phyloP scores from a whole-genome alignment of 768 basidiomycete genomes.

The Dioszegia hungarica region DNA sequence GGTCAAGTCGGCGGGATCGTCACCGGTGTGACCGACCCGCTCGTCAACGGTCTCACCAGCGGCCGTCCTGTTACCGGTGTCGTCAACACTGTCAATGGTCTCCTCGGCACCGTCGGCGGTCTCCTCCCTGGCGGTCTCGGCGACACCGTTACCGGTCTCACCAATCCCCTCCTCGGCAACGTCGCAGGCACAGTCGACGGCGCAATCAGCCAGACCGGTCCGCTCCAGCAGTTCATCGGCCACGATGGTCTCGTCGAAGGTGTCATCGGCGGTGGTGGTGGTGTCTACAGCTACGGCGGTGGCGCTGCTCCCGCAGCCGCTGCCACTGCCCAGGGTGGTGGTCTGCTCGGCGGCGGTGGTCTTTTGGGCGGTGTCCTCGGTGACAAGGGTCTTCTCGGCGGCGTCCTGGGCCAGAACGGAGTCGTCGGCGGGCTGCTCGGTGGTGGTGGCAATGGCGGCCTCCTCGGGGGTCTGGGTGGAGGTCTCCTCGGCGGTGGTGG shows the following conservation, averaged over 20 bases:
- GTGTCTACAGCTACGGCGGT: conserved; percentile 1
- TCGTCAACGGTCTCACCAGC: conserved; percentile 4
- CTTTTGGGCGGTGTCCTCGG: neutral
- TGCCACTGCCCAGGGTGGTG: neutral
- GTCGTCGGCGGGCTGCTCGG: conserved; percentile 14
- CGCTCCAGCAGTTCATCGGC: conserved; percentile 9
- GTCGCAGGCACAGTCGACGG: conserved; percentile 3
- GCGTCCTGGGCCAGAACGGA: conserved; percentile 10
- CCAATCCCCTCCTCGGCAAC: conserved; percentile 1
- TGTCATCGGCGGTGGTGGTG: conserved; percentile 1
- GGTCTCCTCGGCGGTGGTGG: conserved; percentile 9
- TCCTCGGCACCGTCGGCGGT: conserved; percentile 15
- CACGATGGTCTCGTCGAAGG: conserved; percentile 4
- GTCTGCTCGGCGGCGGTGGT: neutral
- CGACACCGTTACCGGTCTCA: conserved; percentile 3
- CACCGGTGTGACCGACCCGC: neutral
- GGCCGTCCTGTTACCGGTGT: conserved; percentile 1
- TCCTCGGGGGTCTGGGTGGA: conserved; percentile 5
- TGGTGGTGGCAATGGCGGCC: conserved; percentile 7
- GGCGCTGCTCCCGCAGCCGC: neutral
- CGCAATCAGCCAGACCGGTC: neutral
- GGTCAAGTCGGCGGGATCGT: conserved; percentile 4
- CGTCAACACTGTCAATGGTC: conserved; percentile 9
- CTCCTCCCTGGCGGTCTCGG: conserved; percentile 10
- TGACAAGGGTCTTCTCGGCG: conserved; percentile 5